Conservation (phyloP, 352 stramenopile species). For the Globisporangium splendens region DNA sequence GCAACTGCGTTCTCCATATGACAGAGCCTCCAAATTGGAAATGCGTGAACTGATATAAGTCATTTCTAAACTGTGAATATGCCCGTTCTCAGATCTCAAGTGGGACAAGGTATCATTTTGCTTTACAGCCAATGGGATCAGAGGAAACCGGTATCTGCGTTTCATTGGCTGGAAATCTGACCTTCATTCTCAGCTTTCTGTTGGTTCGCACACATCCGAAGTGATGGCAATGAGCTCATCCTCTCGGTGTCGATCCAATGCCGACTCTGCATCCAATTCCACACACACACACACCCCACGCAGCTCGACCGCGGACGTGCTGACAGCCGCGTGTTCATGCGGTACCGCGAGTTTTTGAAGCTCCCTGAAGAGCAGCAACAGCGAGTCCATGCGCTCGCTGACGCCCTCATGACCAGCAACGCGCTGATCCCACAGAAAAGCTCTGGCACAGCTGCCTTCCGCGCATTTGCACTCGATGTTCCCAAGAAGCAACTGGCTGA, state of each 20-base stretch:
- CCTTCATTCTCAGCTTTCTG: background rate
- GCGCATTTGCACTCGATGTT: background rate
- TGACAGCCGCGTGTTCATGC: background rate
- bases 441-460: background rate
- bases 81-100: too few species aligned
- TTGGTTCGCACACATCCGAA: background rate
- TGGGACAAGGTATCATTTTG: too few species aligned
- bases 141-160: too few species aligned
- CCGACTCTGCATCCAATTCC: background rate
- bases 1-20: too few species aligned
- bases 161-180: background rate
- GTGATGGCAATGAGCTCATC: background rate
- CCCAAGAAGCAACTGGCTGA: background rate
- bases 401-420: background rate
- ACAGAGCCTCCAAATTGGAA: too few species aligned
- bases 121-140: too few species aligned
- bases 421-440: background rate
- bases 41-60: too few species aligned
- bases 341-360: background rate
- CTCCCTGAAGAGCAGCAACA: background rate
- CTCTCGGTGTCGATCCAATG: background rate
- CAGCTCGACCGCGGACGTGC: background rate
- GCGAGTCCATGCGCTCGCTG: background rate
- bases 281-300: too few species aligned
- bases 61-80: too few species aligned